Percentiles rank a stretch among this genome's conserved stretches.
phyloP scores from a whole-genome alignment of 2,329 filamentous ascomycete species.

The Blastomyces parvus region DNA sequence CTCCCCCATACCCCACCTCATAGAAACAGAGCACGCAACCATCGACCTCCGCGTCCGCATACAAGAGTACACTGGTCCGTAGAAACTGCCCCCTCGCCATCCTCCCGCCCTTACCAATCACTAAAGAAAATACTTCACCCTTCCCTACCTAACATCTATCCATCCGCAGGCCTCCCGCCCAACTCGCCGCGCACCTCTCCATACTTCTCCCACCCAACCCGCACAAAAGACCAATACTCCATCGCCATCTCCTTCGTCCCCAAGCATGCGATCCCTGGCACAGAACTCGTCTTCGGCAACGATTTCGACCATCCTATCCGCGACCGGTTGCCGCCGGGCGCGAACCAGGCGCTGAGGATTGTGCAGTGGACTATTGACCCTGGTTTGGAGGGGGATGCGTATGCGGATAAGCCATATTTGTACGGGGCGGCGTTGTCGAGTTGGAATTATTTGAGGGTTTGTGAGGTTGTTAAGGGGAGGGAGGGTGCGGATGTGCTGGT shows the following conservation, averaged over 20 bases:
- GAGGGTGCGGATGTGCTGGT: slow-evolving; percentile 21
- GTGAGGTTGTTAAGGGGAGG: slow-evolving; percentile 37
- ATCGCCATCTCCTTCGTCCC: slow-evolving; percentile 71
- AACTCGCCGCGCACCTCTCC: slow-evolving; percentile 58
- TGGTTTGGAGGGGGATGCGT: slow-evolving; percentile 78
- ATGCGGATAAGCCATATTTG: slow-evolving; percentile 74
- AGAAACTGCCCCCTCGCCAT: not conserved
- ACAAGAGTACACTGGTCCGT: slow-evolving; percentile 45
- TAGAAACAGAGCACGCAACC: slow-evolving; percentile 56
- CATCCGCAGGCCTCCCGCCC: slow-evolving; percentile 37
- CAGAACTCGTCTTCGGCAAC: slow-evolving; percentile 82
- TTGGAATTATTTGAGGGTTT: slow-evolving; percentile 67
- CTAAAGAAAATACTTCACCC: not conserved
- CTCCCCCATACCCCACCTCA: slow-evolving; percentile 49
- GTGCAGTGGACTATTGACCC: slow-evolving; percentile 90
- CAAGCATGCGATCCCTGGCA: slow-evolving; percentile 55
- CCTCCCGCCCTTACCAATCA: not conserved
- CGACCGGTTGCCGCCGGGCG: slow-evolving; percentile 75
- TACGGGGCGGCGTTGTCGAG: slow-evolving; percentile 73
- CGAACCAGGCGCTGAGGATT: slow-evolving; percentile 71
- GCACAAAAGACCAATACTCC: slow-evolving; percentile 71
- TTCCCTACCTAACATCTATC: not conserved
- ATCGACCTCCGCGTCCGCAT: slow-evolving; percentile 67
- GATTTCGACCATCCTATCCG: slow-evolving; percentile 89
- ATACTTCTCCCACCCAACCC: slow-evolving; percentile 66